Conservation (phyloP, 371 early-diverging fungal genomes). For the Apophysomyces trapeziformis region DNA sequence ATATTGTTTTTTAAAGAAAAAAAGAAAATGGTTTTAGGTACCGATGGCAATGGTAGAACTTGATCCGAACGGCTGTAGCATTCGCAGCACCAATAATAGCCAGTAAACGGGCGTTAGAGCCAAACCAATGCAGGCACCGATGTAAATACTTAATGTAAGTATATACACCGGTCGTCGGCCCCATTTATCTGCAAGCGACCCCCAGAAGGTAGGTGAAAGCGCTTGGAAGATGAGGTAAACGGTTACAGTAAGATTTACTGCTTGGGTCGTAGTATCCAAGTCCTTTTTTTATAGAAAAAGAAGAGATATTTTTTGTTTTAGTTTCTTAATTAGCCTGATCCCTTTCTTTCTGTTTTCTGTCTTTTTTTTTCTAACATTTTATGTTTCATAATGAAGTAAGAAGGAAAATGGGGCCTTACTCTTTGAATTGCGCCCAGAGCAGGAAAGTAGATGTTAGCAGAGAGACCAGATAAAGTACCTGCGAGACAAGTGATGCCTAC, state of each 20-base stretch:
- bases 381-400: not conserved
- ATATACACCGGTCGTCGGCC: slow-evolving; percentile 65
- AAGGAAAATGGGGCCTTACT: not conserved
- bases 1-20: not conserved
- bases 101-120: slow-evolving; percentile 53
- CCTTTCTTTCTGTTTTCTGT: not conserved
- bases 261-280: slow-evolving; percentile 14
- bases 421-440: slow-evolving; percentile 13
- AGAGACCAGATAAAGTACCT: slow-evolving; percentile 7
- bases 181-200: slow-evolving; percentile 55
- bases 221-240: slow-evolving; percentile 31
- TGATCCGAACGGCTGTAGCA: slow-evolving; percentile 63
- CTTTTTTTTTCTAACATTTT: not conserved
- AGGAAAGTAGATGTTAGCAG: slow-evolving; percentile 26
- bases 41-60: slow-evolving; percentile 65
- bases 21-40: not conserved
- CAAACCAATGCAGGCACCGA: slow-evolving; percentile 57
- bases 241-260: slow-evolving; percentile 26
- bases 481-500: not conserved
- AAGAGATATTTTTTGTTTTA: not conserved
- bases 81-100: slow-evolving; percentile 58
- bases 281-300: slow-evolving; percentile 17
- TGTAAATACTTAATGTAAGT: slow-evolving; percentile 53
- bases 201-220: slow-evolving; percentile 49
- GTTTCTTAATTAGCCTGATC: not conserved